Evolutionary conservation across 23 red algal genomes (phyloP).

Genomic region (Gracilariopsis chorda): DNA sequence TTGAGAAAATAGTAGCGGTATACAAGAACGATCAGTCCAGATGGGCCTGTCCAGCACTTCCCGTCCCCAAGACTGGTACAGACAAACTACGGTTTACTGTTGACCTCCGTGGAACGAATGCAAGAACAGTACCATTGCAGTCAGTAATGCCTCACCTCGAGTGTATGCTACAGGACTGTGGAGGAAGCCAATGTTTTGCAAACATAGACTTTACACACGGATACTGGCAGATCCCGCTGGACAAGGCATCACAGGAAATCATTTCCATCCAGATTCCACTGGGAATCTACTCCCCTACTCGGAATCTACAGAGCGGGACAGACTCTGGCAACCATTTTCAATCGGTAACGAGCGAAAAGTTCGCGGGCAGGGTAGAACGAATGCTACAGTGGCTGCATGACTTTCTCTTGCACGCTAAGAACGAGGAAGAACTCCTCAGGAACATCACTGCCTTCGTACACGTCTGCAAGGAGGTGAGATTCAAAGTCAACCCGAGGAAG

Average conservation of each 20-base stretch:
- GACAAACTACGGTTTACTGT: neutral
- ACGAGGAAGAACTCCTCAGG: neutral
- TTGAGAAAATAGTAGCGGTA: conserved; percentile 14
- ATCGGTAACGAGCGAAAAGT: neutral
- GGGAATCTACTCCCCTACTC: neutral
- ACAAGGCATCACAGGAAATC: neutral
- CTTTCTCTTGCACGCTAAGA: conserved; percentile 3
- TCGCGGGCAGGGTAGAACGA: neutral
- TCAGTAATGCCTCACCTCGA: too few relatives aligned
- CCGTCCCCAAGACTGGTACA: conserved; percentile 1
- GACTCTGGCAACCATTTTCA: conserved; percentile 52
- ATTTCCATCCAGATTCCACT: conserved; percentile 20
- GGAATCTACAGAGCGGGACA: conserved; percentile 16
- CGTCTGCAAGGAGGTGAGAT: neutral
- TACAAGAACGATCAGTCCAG: neutral
- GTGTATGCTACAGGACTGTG: too few relatives aligned
- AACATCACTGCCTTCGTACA: neutral
- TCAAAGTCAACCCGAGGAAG: neutral
- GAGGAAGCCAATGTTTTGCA: too few relatives aligned
- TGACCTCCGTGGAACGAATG: neutral
- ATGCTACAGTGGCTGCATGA: conserved; percentile 8
- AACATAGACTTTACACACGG: neutral
- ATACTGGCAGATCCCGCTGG: conserved; percentile 9
- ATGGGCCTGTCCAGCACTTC: neutral
- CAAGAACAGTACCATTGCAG: neutral